phyloP scores from a whole-genome alignment of 2,329 filamentous ascomycete species.

The Arthrobotrys conoides region DNA sequence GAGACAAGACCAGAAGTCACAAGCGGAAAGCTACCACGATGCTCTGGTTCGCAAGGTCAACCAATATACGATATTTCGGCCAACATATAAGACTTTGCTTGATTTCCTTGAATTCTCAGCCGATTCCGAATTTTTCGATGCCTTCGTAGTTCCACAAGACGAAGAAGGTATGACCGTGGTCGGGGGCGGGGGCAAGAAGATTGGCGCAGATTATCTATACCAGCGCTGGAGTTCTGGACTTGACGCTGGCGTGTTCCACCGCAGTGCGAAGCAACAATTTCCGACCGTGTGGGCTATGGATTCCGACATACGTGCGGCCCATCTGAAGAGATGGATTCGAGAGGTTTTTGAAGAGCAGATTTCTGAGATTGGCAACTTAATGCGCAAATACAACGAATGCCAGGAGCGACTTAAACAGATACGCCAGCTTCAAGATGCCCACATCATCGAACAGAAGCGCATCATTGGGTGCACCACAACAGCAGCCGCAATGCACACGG shows the following conservation, averaged over 20 bases:
- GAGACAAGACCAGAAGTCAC: slow-evolving; percentile 36
- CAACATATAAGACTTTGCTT: slow-evolving; percentile 65
- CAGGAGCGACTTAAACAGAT: slow-evolving; percentile 69
- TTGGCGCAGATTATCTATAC: slow-evolving; percentile 71
- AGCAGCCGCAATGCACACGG: slow-evolving; percentile 75
- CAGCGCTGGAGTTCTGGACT: slow-evolving; percentile 71
- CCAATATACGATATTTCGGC: slow-evolving; percentile 47
- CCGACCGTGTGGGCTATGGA: slow-evolving; percentile 72
- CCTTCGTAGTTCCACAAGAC: slow-evolving; percentile 71
- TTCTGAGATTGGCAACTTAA: slow-evolving; percentile 67
- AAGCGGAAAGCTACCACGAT: slow-evolving; percentile 59
- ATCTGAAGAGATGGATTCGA: slow-evolving; percentile 68
- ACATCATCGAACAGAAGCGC: slow-evolving; percentile 71
- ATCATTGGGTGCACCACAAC: slow-evolving; percentile 82
- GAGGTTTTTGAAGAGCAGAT: slow-evolving; percentile 71
- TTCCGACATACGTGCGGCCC: slow-evolving; percentile 65
- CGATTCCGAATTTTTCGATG: slow-evolving; percentile 72
- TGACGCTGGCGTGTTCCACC: slow-evolving; percentile 69
- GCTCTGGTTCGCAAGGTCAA: slow-evolving; percentile 67
- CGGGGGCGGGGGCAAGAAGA: slow-evolving; percentile 67
- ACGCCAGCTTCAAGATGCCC: slow-evolving; percentile 68
- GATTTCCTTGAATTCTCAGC: slow-evolving; percentile 72
- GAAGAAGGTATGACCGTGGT: slow-evolving; percentile 70
- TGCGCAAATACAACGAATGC: slow-evolving; percentile 68
- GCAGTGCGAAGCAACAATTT: slow-evolving; percentile 64